These are phyloP conservation scores for Aspergillus sp. DNA, from an alignment of 2,329 filamentous ascomycete genomes.

Conservation along the genomic window DNA sequence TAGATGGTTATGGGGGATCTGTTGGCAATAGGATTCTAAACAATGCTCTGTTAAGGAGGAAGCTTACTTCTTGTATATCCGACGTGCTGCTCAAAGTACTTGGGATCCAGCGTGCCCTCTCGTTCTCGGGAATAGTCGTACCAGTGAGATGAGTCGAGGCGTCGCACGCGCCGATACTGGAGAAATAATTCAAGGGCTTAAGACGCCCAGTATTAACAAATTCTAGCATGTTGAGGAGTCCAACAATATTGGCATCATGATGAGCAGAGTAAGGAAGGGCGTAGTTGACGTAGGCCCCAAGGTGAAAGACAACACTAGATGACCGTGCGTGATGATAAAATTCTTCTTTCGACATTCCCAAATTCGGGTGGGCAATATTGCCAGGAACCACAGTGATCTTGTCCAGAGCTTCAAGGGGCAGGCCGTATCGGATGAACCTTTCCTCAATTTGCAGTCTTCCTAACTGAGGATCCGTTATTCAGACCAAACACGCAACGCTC, in stretches of 20 bases:
- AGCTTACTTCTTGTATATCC: slow-evolving; percentile 17
- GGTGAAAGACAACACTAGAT: slow-evolving; percentile 9
- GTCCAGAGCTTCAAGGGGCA: not conserved
- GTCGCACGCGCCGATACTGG: not conserved
- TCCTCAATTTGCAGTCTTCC: slow-evolving; percentile 6
- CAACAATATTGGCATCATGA: slow-evolving; percentile 4
- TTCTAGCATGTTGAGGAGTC: slow-evolving; percentile 2
- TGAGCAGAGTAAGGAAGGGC: slow-evolving; percentile 5
- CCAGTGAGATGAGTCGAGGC: not conserved
- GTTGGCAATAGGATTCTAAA: slow-evolving; percentile 10
- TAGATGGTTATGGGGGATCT: slow-evolving; percentile 14
- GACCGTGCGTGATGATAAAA: not conserved
- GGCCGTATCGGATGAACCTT: slow-evolving; percentile 3
- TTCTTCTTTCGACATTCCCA: slow-evolving; percentile 2
- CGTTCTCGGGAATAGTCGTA: slow-evolving; percentile 5
- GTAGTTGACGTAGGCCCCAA: slow-evolving; percentile 8
- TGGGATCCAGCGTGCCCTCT: not conserved
- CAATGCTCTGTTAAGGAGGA: slow-evolving; percentile 13
- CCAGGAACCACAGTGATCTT: slow-evolving; percentile 6
- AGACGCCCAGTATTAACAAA: slow-evolving; percentile 1
- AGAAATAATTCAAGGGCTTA: not conserved
- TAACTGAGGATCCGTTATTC: slow-evolving; percentile 1
- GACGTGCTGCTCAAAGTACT: slow-evolving; percentile 4
- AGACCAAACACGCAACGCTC: slow-evolving; percentile 10
- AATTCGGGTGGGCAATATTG: slow-evolving; percentile 1